A percentile compares a stretch with the other conserved stretches of the same genome.
phyloP scores from a whole-genome alignment of 345 rosid genomes.

The Populus simonii region DNA sequence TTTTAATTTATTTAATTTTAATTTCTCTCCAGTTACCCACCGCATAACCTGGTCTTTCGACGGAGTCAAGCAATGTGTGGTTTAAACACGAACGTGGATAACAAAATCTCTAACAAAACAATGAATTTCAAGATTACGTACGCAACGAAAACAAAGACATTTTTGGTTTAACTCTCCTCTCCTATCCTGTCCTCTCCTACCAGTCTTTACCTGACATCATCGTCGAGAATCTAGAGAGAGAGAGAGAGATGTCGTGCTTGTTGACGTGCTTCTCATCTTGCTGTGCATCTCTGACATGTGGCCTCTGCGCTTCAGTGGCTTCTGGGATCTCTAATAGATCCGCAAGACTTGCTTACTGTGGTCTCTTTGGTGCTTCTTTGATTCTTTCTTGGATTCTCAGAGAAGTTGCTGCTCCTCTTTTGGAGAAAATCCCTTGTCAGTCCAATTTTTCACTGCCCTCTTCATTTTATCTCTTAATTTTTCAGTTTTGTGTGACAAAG shows the following conservation, averaged over 20 bases:
- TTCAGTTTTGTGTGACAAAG: slow-evolving; percentile 2
- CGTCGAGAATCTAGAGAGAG: background rate
- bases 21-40: too few species aligned
- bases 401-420: slow-evolving; percentile 72
- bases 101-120: background rate
- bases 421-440: slow-evolving; percentile 74
- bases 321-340: slow-evolving; percentile 78
- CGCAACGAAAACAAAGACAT: background rate
- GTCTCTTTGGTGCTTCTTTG: slow-evolving; percentile 83
- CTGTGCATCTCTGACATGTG: slow-evolving; percentile 78
- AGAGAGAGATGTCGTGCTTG: slow-evolving; percentile 35
- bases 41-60: too few species aligned
- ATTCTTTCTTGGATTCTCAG: slow-evolving; percentile 88
- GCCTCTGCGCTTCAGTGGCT: slow-evolving; percentile 84
- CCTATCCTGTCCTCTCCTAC: slow-evolving; percentile 5
- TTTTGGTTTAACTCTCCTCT: background rate
- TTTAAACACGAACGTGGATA: too few species aligned
- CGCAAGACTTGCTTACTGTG: slow-evolving; percentile 89
- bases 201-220: background rate
- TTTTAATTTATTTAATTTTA: too few species aligned
- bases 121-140: background rate
- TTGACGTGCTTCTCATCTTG: slow-evolving; percentile 70
- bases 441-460: slow-evolving; percentile 3
- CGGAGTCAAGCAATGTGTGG: too few species aligned
- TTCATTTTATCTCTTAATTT: background rate